Base-by-base conservation (phyloP, 2,329 filamentous ascomycete species). In the Fusarium abutilonis region DNA sequence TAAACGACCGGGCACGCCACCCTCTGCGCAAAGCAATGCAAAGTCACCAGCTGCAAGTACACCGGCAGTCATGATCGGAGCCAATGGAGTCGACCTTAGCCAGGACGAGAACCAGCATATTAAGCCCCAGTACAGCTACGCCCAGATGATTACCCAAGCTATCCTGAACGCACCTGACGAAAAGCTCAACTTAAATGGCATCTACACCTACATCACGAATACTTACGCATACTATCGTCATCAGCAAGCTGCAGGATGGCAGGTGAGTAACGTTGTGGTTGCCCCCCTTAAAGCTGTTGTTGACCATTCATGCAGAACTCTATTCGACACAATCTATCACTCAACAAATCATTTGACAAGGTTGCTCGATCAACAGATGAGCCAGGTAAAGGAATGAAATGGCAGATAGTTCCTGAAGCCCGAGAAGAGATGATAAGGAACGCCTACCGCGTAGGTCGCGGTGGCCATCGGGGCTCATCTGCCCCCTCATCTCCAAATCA, bases 351-450 rank as follows among this genome's bases (percentile, higher is more conserved):
- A 0, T 99, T 99, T 72, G 89, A 93, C 69, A 99, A 99, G 76
- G 90, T 97, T 9, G 91, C 95, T 4, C 89, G 95, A 42, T 89
- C 91, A 14, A 97, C 93, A 0, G 92, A 98, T 68, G 95, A 99
- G 74, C 95, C 95, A 19, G 95, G 95, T 11, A 99, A 99, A 75
- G 95, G 95, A 26, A 98, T 97, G 93, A 98, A 98, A 74, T 99
- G 95, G 95, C 92, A 94, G 76, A 93, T 99, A 71, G 88, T 92
- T 4, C 84, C 91, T 2, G 91, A 96, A 63, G 85, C 89, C 64
- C 88, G 90, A 44, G 92, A 97, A 15, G 94, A 97, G 49, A 96
- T 97, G 81, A 84, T 92, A 57, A 90, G 90, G 73, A 91, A 90
- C 67, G 84, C 85, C 2, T 85, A 80, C 67, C 82, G 84, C 52